Evolutionary conservation across 78 protist genomes (phyloP).

Genomic region (Dictyostelium intermedium): DNA sequence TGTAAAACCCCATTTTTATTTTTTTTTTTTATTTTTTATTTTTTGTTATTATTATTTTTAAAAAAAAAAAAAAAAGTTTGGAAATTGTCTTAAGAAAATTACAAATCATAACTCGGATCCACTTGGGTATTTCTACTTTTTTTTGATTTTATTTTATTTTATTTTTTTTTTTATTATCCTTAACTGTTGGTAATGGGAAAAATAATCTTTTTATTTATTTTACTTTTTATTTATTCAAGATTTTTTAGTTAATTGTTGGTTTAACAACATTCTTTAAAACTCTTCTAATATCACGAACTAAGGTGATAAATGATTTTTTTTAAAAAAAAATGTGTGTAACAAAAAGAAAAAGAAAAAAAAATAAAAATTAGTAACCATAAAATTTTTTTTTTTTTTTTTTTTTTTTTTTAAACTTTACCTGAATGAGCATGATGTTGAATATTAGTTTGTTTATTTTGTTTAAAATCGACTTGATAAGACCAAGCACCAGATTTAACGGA

Average conservation of each 20-base stretch:
- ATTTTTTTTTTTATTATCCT: too few relatives aligned
- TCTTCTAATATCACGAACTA: slow-evolving; percentile 9
- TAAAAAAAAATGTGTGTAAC: slow-evolving; percentile 47
- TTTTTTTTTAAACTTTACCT: not conserved
- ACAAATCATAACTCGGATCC: too few relatives aligned
- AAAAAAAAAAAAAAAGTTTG: too few relatives aligned
- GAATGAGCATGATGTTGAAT: slow-evolving; percentile 62
- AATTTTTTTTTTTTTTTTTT: slow-evolving; percentile 3
- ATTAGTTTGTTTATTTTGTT: slow-evolving; percentile 53
- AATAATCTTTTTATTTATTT: too few relatives aligned
- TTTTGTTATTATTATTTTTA: too few relatives aligned
- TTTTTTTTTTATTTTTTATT: too few relatives aligned
- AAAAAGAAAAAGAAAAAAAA: slow-evolving; percentile 20
- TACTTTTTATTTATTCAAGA: too few relatives aligned
- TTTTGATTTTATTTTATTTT: too few relatives aligned
- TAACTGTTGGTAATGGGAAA: not conserved
- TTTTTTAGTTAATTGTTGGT: not conserved
- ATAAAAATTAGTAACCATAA: slow-evolving; percentile 32
- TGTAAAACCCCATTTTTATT: not conserved
- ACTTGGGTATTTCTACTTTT: too few relatives aligned
- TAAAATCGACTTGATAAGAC: slow-evolving; percentile 73
- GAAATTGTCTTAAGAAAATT: too few relatives aligned
- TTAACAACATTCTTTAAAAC: not conserved
- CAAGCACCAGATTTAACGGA: slow-evolving; percentile 63
- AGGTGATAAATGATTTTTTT: slow-evolving; percentile 60